Evolutionary conservation across 768 basidiomycete species (phyloP), one percentile per base, ranked within the genome.

Genomic region (Suillus clintonianus): DNA sequence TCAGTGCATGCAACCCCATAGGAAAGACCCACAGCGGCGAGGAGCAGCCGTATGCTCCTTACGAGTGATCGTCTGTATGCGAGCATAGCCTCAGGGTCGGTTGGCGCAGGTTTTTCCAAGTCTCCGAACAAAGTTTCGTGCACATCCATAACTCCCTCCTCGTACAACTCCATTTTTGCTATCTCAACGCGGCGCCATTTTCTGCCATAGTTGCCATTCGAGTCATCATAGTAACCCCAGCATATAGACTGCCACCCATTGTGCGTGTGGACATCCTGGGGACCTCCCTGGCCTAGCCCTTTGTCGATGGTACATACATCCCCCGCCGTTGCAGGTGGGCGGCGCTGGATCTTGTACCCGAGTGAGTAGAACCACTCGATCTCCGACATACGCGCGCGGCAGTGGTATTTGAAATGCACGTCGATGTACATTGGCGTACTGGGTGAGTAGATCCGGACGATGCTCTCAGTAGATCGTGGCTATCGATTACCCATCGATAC

Each of bases 341-440:
- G 59, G 14, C 41, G 41, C 27, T 59, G 50, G 14, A 56, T 61
- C 11, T 41, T 65, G 54, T 59, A 71, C 17, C 67, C 62, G 24
- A 67, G 41, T 5, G 62, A 67, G 62, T 67, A 71, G 32, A 7
- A 27, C 67, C 60, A 65, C 42, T 71, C 62, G 41, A 64, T 37
- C 17, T 10, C 11, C 36, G n/a, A 51, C 34, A 24, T 13, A 22
- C 60, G n/a, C 24, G 42, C 1, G 24, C 39, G 65, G 43, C 61
- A 64, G 24, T 66, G 24, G 39, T 69, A 66, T 60, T 64, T 62
- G 63, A 70, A 22, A 17, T 69, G 69, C 15, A 67, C 62, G 37
- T 67, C 68, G 37, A 69, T 57, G 62, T 61, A 69, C 30, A 61
- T 65, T 3, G 68, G 64, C 19, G 60, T 19, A 0, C 62, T 34